Base-by-base conservation (phyloP, 2,329 filamentous ascomycete species). In the Helotiales sp. region DNA sequence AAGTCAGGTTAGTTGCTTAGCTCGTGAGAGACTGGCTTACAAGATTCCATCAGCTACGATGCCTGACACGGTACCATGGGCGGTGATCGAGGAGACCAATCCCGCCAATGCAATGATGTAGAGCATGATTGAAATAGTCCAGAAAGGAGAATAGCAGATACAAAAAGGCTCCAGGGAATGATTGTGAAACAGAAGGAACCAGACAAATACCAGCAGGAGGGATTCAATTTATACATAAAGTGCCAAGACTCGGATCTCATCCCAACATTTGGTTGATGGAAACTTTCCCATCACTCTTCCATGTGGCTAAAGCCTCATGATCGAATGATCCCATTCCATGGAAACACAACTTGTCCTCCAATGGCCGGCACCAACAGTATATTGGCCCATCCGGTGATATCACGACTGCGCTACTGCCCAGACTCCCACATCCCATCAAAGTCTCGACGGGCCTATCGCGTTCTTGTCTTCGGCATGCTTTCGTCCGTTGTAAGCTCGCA, bases 41-140 rank as follows among this genome's bases (percentile, higher is more conserved):
- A 62, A 70, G 10, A 67, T 54, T 0, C 68, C 67, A 58, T 70
- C 59, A n/a, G 62, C 67, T n/a, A 70, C 60, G 8, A 70, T 66
- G 3, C 58, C 60, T 25, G 55, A 62, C 0, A 69, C 67, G 12
- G 65, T 67, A 1, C 68, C 69, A 58, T 70, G 68, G 30, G 66
- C 67, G 12, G 49, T 42, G 24, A 62, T 66, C 6, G 55, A 58
- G 5, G 67, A 63, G 9, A 65, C 47, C 8, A 69, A 50, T 3
- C 57, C 60, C 17, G 65, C 42, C 31, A 63, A 5, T 33, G 58
- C 30, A 31, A 67, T 30, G 27, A 55, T n/a, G n/a, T n/a, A n/a
- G n/a, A n/a, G n/a, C n/a, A 34, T 34, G 31, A 12, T 34, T 12
- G 10, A 34, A 34, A 34, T 19, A 22, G 3, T 13, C 6, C 36